Evolutionary conservation across 2,329 filamentous ascomycete genomes (phyloP).

Genomic region (Orbilia ellipsospora): DNA sequence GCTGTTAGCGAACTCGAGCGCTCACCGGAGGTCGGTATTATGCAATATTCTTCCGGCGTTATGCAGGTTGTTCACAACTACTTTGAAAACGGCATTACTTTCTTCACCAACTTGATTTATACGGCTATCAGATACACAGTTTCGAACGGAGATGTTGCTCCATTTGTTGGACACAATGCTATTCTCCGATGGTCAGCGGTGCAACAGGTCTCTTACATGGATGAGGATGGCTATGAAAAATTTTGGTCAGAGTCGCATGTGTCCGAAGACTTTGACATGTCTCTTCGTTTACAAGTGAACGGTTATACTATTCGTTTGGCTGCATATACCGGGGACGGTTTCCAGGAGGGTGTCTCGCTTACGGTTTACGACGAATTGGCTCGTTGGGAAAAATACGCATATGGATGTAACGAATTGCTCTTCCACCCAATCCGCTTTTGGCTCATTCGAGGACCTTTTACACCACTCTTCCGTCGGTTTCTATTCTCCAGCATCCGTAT

Average conservation of each 20-base stretch:
- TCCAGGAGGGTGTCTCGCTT: constrained; percentile 84
- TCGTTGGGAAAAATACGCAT: constrained; percentile 88
- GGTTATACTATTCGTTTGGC: constrained; percentile 79
- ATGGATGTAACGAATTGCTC: constrained; percentile 83
- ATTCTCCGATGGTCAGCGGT: constrained; percentile 80
- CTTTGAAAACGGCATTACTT: constrained; percentile 77
- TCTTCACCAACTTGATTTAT: constrained; percentile 80
- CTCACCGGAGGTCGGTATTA: constrained; percentile 79
- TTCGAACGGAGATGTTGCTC: constrained; percentile 79
- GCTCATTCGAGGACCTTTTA: constrained; percentile 79
- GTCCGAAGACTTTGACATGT: constrained; percentile 85
- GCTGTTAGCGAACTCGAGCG: constrained; percentile 85
- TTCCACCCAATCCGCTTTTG: constrained; percentile 82
- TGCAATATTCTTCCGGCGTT: constrained; percentile 81
- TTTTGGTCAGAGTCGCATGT: constrained; percentile 85
- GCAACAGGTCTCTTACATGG: constrained; percentile 76
- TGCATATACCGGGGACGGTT: constrained; percentile 78
- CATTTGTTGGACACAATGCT: constrained; percentile 84
- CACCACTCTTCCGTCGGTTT: constrained; percentile 80
- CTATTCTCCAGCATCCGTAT: constrained; percentile 78
- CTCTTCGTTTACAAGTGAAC: constrained; percentile 76
- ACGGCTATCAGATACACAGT: constrained; percentile 81
- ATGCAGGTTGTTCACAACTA: constrained; percentile 82
- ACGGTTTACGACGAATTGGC: constrained; percentile 87
- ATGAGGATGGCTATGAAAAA: constrained; percentile 78